phyloP scores from a whole-genome alignment of 176 grass and related monocot species.

The Avena eriantha region DNA sequence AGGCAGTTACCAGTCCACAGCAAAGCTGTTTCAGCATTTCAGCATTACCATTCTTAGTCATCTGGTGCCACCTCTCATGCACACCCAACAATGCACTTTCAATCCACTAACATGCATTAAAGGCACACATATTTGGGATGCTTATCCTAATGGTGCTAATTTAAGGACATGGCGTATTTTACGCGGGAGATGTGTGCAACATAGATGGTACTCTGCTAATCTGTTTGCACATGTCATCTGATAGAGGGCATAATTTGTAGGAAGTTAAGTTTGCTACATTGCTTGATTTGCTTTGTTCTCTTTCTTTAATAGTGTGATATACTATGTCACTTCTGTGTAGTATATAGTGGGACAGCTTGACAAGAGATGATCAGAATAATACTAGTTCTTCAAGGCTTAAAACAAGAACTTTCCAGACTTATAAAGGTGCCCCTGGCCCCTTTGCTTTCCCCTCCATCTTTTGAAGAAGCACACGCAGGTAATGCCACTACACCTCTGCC shows the following conservation, averaged over 20 bases:
- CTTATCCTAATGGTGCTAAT: constrained; percentile 10
- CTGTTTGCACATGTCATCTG: background rate
- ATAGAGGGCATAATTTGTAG: background rate
- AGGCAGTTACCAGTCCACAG: constrained; percentile 87
- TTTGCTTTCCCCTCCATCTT: constrained; percentile 20
- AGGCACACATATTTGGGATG: background rate
- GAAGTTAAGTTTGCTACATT: background rate
- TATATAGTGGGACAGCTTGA: constrained; percentile 35
- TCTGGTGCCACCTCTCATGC: constrained; percentile 36
- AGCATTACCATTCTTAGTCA: constrained; percentile 43
- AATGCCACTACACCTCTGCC: background rate
- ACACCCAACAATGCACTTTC: constrained; percentile 15
- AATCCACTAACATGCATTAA: constrained; percentile 13
- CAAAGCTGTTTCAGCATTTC: constrained; percentile 46
- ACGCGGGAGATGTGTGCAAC: background rate
- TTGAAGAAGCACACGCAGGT: constrained; percentile 44
- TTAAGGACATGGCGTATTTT: constrained; percentile 7
- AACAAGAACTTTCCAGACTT: constrained; percentile 36
- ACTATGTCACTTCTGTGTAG: background rate
- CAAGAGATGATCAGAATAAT: constrained; percentile 28
- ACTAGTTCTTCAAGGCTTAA: background rate
- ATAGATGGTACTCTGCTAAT: background rate
- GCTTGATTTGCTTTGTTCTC: background rate
- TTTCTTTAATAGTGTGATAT: background rate
- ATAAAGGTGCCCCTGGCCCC: constrained; percentile 40